phyloP scores from a whole-genome alignment of 163 green algal species.

The Dunaliella salina region DNA sequence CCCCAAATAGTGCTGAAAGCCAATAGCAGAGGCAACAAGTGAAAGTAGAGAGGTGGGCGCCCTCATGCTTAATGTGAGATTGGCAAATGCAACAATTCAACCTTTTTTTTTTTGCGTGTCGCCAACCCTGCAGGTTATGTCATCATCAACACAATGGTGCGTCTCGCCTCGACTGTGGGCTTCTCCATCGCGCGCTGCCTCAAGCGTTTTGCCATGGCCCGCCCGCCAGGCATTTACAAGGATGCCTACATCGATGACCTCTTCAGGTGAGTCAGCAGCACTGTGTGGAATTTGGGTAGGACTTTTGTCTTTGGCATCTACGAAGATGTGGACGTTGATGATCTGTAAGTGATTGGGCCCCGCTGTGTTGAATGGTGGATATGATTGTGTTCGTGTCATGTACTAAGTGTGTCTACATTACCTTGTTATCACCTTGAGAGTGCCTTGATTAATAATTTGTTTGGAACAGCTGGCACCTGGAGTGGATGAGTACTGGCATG shows the following conservation, averaged over 20 bases:
- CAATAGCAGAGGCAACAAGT: no score
- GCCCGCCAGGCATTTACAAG: constrained; percentile 96
- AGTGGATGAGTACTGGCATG: no score
- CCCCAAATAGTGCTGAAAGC: no score
- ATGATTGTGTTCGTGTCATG: no score
- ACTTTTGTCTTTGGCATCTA: constrained; percentile 79
- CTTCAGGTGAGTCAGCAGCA: constrained; percentile 2
- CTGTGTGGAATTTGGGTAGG: background rate
- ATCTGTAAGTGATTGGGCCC: constrained; percentile 18
- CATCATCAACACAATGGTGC: constrained; percentile 68
- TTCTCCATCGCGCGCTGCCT: constrained; percentile 51
- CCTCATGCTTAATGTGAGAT: no score
- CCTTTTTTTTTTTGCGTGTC: background rate
- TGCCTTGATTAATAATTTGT: no score
- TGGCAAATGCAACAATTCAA: background rate
- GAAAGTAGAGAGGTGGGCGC: no score
- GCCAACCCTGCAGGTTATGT: constrained; percentile 68
- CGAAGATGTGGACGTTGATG: constrained; percentile 86
- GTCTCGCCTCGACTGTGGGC: constrained; percentile 38
- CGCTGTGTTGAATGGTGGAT: no score
- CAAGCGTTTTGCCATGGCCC: constrained; percentile 60
- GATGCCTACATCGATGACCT: constrained; percentile 75
- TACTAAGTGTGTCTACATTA: no score
- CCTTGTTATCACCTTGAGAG: no score
- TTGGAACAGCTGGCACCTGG: no score